Evolutionary conservation across 2,329 filamentous ascomycete species (phyloP), one percentile per base, ranked within the genome.

Genomic region (Graphilbum fragrans): DNA sequence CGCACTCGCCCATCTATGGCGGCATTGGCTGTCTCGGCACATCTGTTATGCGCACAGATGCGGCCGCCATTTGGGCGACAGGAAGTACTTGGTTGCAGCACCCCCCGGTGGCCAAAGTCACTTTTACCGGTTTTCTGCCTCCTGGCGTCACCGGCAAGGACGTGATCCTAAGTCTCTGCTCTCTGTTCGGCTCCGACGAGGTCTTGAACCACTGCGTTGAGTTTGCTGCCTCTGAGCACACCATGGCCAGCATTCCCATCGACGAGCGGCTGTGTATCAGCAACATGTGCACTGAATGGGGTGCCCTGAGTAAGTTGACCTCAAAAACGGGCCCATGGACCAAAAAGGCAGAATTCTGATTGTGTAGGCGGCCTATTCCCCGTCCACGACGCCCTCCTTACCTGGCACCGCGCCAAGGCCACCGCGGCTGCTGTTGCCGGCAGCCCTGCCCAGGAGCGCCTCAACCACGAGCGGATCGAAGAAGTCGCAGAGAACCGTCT

Each of bases 201-300:
- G 90, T 95, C 0, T 69, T 95, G 14, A 96, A 96, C 62, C 86
- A 94, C 55, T 78, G 78, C 5, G 80, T 96, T 45, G 90, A 96
- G 55, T 94, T 95, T 53, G 78, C 77, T 0, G 90, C 88, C 12
- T 78, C 80, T 0, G 77, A 86, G 48, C 70, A 87, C 55, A 94
- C 87, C 0, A 73, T 92, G 68, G 20, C 34, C 7, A 81, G 70
- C 52, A 61, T 86, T 11, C 66, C 73, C 1, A 66, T 87, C 3
- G 83, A 87, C 54, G 72, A 80, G 53, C 69, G 83, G 33, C 62
- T 87, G 37, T 77, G 82, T 2, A 82, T 82, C 50, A 67, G 70
- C 36, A 86, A 85, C 59, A 86, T 86, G 81, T 82, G 80, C 0
- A 85, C 80, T 3, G 81, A 86, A 54, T 86, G 80, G 80, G 80